Base-by-base conservation (phyloP, 495 filamentous ascomycete genomes). In the Copromyces sp. region DNA sequence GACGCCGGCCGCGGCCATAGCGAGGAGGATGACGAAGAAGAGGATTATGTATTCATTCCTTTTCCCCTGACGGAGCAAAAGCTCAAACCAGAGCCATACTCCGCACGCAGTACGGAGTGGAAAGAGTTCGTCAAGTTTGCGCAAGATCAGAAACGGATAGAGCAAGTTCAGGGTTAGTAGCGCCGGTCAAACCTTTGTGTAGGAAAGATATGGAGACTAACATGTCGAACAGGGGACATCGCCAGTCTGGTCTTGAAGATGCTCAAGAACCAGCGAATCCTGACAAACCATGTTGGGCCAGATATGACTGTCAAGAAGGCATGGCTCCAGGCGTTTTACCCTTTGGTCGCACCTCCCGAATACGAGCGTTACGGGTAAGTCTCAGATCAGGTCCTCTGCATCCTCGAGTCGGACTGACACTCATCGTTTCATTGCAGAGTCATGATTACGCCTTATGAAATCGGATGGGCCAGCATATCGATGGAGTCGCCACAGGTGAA, bases 41-140 rank as follows among this genome's bases (percentile, higher is more conserved):
- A 69, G 1, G 69, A 75, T 5, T 75, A 75, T 76, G 14, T 89
- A 2, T 94, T 94, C 75, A 87, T 94, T 53, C 90, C 91, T 2
- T 79, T 94, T 82, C 77, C 88, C 75, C 69, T 82, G 81, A 82
- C 83, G 74, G 77, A 83, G 81, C 77, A 81, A 79, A 39, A 81
- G 78, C 59, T 87, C 80, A 73, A 76, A 0, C 78, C 77, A 14
- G 47, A 74, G 37, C 81, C 81, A 16, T 94, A 93, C 79, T 82
- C 84, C 32, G 82, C 84, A 35, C 85, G 81, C 3, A 89, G 92
- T 77, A 90, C 92, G 4, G 92, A 94, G 78, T 94, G 90, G 91
- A 83, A 87, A 75, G 82, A 85, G 61, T 94, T 92, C 73, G 75
- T 88, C 24, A 86, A 85, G 44, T 81, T 92, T 29, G 85, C 86